A percentile compares a stretch with the other conserved stretches of the same genome.
Evolutionary conservation across 768 basidiomycete species (phyloP).

Genomic region (Antrodiella citrinella): DNA sequence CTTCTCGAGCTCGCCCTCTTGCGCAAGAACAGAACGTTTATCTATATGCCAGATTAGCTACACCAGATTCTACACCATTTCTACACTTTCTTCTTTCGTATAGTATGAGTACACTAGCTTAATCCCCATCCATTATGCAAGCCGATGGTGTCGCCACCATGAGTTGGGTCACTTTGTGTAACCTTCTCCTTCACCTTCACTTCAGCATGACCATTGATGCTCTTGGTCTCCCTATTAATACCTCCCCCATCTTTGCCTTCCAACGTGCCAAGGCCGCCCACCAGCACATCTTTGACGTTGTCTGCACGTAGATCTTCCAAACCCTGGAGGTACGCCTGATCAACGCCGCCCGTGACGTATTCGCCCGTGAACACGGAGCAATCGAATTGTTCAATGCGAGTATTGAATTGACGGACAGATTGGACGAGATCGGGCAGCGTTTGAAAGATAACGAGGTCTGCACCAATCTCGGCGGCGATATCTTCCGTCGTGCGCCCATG

Average conservation of each 20-base stretch:
- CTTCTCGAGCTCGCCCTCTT: no score
- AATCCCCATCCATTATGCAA: slow-evolving; percentile 65
- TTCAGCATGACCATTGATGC: slow-evolving; percentile 17
- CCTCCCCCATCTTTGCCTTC: slow-evolving; percentile 30
- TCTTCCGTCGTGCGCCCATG: slow-evolving; percentile 61
- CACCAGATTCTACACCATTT: not conserved
- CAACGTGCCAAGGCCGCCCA: slow-evolving; percentile 24
- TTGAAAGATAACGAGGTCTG: slow-evolving; percentile 95
- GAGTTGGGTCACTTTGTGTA: slow-evolving; percentile 37
- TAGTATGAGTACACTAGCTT: slow-evolving; percentile 15
- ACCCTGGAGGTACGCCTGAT: slow-evolving; percentile 68
- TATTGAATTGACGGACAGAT: slow-evolving; percentile 82
- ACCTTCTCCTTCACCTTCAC: not conserved
- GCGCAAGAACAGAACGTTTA: no score
- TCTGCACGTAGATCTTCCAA: slow-evolving; percentile 79
- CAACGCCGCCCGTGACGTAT: slow-evolving; percentile 91
- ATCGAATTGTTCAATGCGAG: slow-evolving; percentile 70
- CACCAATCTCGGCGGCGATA: slow-evolving; percentile 79
- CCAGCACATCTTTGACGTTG: slow-evolving; percentile 47
- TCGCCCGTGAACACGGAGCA: slow-evolving; percentile 98
- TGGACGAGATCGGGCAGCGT: slow-evolving; percentile 80
- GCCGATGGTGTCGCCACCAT: slow-evolving; percentile 73
- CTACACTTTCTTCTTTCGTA: not conserved
- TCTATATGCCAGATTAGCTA: no score
- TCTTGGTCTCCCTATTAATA: slow-evolving; percentile 9